Evolutionary conservation across 2,329 filamentous ascomycete species (phyloP).

Genomic region (Hypoxylon sp.): DNA sequence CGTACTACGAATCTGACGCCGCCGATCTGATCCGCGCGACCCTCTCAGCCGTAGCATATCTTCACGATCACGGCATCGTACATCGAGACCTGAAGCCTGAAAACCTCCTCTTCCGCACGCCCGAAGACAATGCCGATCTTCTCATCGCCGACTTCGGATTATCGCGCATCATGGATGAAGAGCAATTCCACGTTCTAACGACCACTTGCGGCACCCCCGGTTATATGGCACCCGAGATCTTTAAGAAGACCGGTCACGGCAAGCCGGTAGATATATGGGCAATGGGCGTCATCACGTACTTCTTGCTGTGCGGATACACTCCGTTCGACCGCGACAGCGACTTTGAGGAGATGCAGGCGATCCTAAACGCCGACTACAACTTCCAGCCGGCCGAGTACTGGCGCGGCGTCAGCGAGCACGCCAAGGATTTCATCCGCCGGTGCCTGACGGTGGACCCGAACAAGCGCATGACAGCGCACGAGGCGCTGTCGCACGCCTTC

Average conservation of each 20-base stretch:
- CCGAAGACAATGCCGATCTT: slow-evolving; percentile 96
- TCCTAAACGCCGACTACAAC: slow-evolving; percentile 93
- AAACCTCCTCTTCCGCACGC: slow-evolving; percentile 94
- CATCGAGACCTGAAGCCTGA: slow-evolving; percentile 99
- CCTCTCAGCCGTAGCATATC: slow-evolving; percentile 95
- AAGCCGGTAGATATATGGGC: slow-evolving; percentile 99
- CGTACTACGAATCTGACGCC: slow-evolving; percentile 97
- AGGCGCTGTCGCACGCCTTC: slow-evolving; percentile 72
- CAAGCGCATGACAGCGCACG: slow-evolving; percentile 89
- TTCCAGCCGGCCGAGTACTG: slow-evolving; percentile 97
- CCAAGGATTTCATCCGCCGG: slow-evolving; percentile 89
- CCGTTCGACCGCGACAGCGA: slow-evolving; percentile 98
- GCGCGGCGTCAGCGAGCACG: slow-evolving; percentile 85
- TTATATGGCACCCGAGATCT: slow-evolving; percentile 99
- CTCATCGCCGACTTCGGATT: slow-evolving; percentile 97
- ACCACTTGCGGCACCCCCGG: slow-evolving; percentile 97
- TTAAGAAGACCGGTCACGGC: slow-evolving; percentile 97
- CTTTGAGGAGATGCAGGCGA: slow-evolving; percentile 99
- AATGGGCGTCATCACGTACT: slow-evolving; percentile 98
- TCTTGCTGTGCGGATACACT: slow-evolving; percentile 96
- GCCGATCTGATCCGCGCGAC: slow-evolving; percentile 94
- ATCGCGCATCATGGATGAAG: slow-evolving; percentile 97
- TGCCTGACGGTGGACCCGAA: slow-evolving; percentile 91
- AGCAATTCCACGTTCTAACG: slow-evolving; percentile 96
- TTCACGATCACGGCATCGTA: slow-evolving; percentile 98